Evolutionary conservation across 768 basidiomycete species (phyloP).

Genomic region (Pulveroboletus sp.): DNA sequence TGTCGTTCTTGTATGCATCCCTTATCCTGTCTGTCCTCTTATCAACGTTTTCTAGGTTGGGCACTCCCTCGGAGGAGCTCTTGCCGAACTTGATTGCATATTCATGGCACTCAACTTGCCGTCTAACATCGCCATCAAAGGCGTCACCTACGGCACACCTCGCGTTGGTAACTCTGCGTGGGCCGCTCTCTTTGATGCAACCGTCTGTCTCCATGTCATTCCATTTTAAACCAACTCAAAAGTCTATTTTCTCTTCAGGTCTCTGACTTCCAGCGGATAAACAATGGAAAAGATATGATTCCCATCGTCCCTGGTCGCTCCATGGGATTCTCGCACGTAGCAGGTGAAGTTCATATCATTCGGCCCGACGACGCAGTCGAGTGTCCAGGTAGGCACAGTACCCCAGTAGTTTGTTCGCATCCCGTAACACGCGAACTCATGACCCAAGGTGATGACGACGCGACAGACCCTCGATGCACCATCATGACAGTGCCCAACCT

Average conservation of each 20-base stretch:
- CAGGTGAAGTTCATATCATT: conserved; percentile 44
- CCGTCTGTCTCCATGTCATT: conserved; percentile 11
- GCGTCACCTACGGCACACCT: conserved; percentile 31
- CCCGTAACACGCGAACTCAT: background rate
- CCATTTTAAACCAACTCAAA: background rate
- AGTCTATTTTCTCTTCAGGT: too few species aligned
- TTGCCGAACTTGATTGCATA: conserved; percentile 49
- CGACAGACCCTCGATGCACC: conserved; percentile 49
- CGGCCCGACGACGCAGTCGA: conserved; percentile 32
- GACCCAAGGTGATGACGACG: conserved; percentile 53
- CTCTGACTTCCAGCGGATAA: conserved; percentile 26
- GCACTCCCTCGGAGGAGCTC: conserved; percentile 51
- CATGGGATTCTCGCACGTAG: conserved; percentile 43
- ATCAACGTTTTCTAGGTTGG: conserved; percentile 32
- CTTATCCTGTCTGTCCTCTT: background rate
- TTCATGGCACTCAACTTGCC: conserved; percentile 49
- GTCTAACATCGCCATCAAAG: conserved; percentile 29
- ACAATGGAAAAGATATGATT: conserved; percentile 40
- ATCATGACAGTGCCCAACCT: conserved; percentile 53
- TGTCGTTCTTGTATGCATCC: conserved; percentile 39
- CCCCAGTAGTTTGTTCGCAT: background rate
- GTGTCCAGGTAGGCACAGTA: conserved; percentile 36
- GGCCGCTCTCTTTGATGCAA: conserved; percentile 27
- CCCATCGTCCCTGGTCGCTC: conserved; percentile 54
- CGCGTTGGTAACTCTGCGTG: conserved; percentile 29